Base-by-base conservation (phyloP, 2,329 filamentous ascomycete species). In the Xenoacremonium recifei region DNA sequence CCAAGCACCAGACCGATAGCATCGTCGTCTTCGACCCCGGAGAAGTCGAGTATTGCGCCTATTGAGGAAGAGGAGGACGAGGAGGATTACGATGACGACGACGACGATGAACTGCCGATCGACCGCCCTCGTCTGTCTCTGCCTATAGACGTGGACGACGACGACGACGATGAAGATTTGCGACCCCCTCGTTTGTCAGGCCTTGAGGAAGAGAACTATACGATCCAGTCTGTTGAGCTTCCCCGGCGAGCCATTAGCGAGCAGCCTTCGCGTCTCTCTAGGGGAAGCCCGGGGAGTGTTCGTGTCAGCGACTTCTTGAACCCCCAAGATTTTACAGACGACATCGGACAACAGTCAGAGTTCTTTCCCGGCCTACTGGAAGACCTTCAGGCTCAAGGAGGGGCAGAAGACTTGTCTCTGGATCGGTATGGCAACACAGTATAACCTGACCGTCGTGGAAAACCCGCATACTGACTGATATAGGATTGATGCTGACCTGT, bases 161-260 rank as follows among this genome's bases (percentile, higher is more conserved):
- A 75, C 16, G 73, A 76, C 31, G 67, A 73, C 13, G 67, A 77
- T 17, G 67, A 73, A 13, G 67, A 77, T 17, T 54, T 80, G 41
- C 68, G 69, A 29, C 77, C 77, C 7, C 80, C 80, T 21, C 71
- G 68, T 38, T 72, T 76, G 37, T 73, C 75, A 21, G 68, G 71
- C 9, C 55, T 84, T 18, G 79, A 83, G 40, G 77, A 82, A 19
- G 76, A 80, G 31, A 76, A 83, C 49, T 72, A 72, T 47, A 84
- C 80, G 0, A 60, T 74, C 30, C 72, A 76, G 45, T 82, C 80
- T 2, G 71, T 85, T 20, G 82, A 85, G 61, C 55, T 82, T 36
- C 75, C 79, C 6, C 69, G 81, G 20, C 67, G 81, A 36, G 73
- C 71, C 13, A 55, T 65, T 27, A 74, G 64, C 39, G 75, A 80